A percentile compares a stretch with the other conserved stretches of the same genome.
These are phyloP conservation scores for Cryptomeria japonica DNA, from an alignment of 75 land plant species.

Conservation along the genomic window DNA sequence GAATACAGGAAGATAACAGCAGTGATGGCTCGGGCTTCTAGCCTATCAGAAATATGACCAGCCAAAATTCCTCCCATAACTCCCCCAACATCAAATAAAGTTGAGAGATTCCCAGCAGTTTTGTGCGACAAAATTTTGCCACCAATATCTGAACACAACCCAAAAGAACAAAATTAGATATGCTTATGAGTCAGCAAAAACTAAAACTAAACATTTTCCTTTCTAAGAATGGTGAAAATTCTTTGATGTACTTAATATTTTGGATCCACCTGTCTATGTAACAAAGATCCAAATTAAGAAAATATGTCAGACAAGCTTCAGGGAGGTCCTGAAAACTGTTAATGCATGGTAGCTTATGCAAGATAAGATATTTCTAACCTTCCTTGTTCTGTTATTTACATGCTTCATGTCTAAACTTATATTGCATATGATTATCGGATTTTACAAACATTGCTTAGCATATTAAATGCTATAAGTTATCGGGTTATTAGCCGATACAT, in stretches of 20 bases:
- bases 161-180: slow-evolving; percentile 6
- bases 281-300: not conserved
- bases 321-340: not conserved
- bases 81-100: slow-evolving; percentile 88
- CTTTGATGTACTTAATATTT: not conserved
- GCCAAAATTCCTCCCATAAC: slow-evolving; percentile 80
- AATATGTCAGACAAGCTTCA: not conserved
- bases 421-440: no score
- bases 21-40: slow-evolving; percentile 73
- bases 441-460: no score
- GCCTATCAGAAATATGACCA: slow-evolving; percentile 72
- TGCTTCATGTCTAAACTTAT: no score
- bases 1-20: slow-evolving; percentile 66
- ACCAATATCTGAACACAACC: slow-evolving; percentile 48
- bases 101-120: slow-evolving; percentile 76
- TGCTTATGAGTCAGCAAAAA: not conserved
- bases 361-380: no score
- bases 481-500: no score
- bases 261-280: not conserved
- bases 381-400: no score
- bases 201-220: not conserved
- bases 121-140: slow-evolving; percentile 65
- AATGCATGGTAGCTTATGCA: no score
- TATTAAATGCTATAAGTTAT: no score
- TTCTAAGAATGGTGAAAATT: not conserved